Evolutionary conservation across 148 eudicot genomes (phyloP), one percentile per base, ranked within the genome.

Genomic region (Cornus kousa): DNA sequence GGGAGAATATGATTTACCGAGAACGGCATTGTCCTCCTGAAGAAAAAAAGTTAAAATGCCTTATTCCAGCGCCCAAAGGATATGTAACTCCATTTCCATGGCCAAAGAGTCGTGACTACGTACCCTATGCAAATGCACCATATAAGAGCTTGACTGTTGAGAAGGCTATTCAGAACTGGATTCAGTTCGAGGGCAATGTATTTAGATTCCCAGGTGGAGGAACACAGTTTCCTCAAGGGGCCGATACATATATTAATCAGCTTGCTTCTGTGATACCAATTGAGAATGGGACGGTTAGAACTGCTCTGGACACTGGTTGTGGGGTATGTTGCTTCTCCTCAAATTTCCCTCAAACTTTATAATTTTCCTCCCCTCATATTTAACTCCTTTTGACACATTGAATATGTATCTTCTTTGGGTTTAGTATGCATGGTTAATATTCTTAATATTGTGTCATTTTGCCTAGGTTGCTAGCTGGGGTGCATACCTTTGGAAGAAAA

Each of bases 401-500:
- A 53, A 53, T 53, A 11, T 12, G 19, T 53, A 62, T 14, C 23
- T 19, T 62, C 66, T 62, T n/a, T 62, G 23, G 20, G 66, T 62
- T 13, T 17, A 16, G 16, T 57, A 3, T 57, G 19, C 19, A 62
- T 62, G 66, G 66, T 62, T n/a, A 62, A 62, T 17, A 4, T 5
- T 12, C 64, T 57, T 57, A 11, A 57, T 16, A 62, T 5, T 62
- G 66, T 2, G 62, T 17, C 8, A 14, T n/a, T 59, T 66, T 69
- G 32, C 53, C 31, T 74, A 91, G 95, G 95, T 91, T 79, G 96
- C 93, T 6, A 91, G 96, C 81, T 91, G 87, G 90, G 96, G 96
- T 72, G 91, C 93, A 31, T 91, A 91, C 74, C 87, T 91, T 19
- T 84, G 82, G 81, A 82, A 85, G 72, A 88, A 85, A 84, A 86